Evolutionary conservation across 768 basidiomycete species (phyloP), one percentile per base, ranked within the genome.

Genomic region (Collybiopsis luxurians): DNA sequence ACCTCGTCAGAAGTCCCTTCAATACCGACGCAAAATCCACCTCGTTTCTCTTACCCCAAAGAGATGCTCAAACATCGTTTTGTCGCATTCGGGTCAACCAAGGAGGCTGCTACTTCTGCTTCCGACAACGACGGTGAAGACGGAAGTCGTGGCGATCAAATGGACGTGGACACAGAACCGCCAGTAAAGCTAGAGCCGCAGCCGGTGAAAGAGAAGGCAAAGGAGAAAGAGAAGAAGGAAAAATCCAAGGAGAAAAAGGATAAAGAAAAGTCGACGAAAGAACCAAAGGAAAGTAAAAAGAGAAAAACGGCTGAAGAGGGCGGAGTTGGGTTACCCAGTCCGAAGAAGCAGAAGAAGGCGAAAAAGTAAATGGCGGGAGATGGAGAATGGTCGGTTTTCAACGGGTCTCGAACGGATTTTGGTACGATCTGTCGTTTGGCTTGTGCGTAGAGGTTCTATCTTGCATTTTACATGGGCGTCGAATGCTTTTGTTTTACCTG

Each of bases 51-150:
- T 10, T 82, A 90, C 62, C 81, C 89, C 0, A 71, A 74, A 46
- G 84, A 88, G 44, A 61, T 83, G 1, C 74, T 90, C 30, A 89
- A 76, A 56, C 87, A 89, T 61, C 66, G 72, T 1, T 90, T 87
- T 67, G 65, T 82, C 60, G 88, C 89, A 0, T 81, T 79, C 27
- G 87, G 87, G 1, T 81, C 86, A 1, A 47, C 34, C 28, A 36
- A 38, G 19, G 28, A 4, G 15, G 27, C 13, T 27, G 44, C 19
- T 36, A 19, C 11, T 39, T 1, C 27, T 17, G 45, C 3, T 19
- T 21, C 31, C 2, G 45, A 55, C 13, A 24, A 23, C n/a, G 23
- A 31, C 15, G 39, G 24, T 12, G 51, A 4, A 6, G 51, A 19
- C 24, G 51, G 23, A 1, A 40, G 31, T 19, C 40, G 23, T 7